Percentiles rank a stretch among this genome's conserved stretches.
Evolutionary conservation across 495 filamentous ascomycete species (phyloP).

Genomic region (Jackrogersella minutella): DNA sequence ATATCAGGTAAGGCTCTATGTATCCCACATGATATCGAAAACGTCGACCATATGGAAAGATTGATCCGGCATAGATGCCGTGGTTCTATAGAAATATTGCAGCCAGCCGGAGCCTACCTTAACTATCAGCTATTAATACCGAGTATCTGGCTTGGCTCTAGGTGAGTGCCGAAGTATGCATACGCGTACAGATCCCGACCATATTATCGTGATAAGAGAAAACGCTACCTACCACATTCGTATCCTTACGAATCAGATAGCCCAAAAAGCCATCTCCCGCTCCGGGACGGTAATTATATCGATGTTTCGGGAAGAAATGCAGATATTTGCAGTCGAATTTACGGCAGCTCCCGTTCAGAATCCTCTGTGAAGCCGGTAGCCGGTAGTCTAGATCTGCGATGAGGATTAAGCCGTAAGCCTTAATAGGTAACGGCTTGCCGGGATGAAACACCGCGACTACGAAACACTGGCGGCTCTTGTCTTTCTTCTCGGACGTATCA

Average conservation of each 20-base stretch:
- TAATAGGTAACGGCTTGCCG: background rate
- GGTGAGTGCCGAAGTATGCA: conserved; percentile 25
- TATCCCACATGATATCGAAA: background rate
- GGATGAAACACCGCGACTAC: background rate
- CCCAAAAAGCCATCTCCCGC: background rate
- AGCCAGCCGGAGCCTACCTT: background rate
- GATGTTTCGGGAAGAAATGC: conserved; percentile 17
- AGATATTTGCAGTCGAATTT: background rate
- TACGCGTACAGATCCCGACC: conserved; percentile 1
- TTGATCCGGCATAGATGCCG: background rate
- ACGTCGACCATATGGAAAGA: too few relatives aligned
- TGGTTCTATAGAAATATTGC: background rate
- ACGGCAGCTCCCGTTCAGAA: too few relatives aligned
- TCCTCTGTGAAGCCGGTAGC: too few relatives aligned
- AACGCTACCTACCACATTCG: conserved; percentile 5
- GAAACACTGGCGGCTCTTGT: background rate
- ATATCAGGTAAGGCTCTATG: background rate
- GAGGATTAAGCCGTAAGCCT: too few relatives aligned
- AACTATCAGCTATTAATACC: background rate
- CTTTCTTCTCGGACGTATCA: background rate
- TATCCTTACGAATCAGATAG: conserved; percentile 23
- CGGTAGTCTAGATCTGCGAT: too few relatives aligned
- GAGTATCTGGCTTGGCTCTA: background rate
- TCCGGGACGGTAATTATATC: background rate
- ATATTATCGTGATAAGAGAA: background rate